These are phyloP conservation scores for Ceratobasidium sp. DNA, from an alignment of 1,284 basidiomycete genomes.

Conservation along the genomic window DNA sequence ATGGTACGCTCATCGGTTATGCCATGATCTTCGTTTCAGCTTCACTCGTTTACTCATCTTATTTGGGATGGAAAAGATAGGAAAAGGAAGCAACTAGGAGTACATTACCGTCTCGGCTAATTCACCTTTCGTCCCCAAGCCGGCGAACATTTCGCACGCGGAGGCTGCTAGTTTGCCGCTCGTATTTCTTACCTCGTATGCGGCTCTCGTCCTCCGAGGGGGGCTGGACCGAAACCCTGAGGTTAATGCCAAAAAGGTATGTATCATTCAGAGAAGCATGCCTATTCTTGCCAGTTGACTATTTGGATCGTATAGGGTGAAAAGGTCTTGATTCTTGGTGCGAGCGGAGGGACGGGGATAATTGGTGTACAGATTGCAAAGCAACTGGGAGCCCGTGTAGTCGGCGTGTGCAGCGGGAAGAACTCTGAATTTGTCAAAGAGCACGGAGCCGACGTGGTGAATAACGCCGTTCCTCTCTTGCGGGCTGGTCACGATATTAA, in stretches of 20 bases:
- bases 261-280: too few relatives aligned
- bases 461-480: too few relatives aligned
- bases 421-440: conserved; percentile 18
- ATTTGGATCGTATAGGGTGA: neutral
- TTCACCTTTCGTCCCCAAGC: conserved; percentile 4
- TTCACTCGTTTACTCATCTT: neutral
- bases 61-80: conserved; percentile 6
- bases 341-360: conserved; percentile 55
- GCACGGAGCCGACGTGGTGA: conserved; percentile 23
- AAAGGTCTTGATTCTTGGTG: conserved; percentile 30
- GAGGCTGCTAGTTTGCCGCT: conserved; percentile 24
- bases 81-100: conserved; percentile 18
- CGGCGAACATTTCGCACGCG: neutral
- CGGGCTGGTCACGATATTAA: too few relatives aligned
- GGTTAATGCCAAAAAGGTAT: neutral
- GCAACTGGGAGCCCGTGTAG: conserved; percentile 1
- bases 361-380: conserved; percentile 57
- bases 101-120: neutral
- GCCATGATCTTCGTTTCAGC: too few relatives aligned
- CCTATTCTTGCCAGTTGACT: too few relatives aligned
- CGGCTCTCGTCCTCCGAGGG: conserved; percentile 2
- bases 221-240: conserved; percentile 12
- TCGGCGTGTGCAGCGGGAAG: conserved; percentile 21
- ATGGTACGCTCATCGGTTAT: too few relatives aligned
- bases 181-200: conserved; percentile 24